These are phyloP conservation scores for Brettanomyces anomalus DNA, from an alignment of 805 yeast genomes.

Conservation along the genomic window DNA sequence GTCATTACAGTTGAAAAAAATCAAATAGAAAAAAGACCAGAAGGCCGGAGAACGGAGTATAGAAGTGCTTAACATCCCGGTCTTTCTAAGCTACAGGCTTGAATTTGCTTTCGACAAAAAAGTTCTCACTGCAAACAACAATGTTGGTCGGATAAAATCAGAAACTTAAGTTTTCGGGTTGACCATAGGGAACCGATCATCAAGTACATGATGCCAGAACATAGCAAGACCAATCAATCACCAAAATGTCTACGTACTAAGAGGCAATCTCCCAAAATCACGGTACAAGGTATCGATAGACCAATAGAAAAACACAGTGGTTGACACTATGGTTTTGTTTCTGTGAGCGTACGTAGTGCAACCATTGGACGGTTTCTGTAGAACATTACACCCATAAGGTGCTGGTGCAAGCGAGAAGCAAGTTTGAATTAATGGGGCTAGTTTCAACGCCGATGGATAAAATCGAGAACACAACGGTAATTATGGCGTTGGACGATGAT, in stretches of 20 bases:
- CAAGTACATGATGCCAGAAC: constrained; percentile 47
- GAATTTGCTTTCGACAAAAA: neutral
- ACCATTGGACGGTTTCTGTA: constrained; percentile 52
- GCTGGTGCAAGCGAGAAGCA: constrained; percentile 49
- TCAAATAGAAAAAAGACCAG: constrained; percentile 34
- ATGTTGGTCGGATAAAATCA: constrained; percentile 35
- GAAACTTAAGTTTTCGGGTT: constrained; percentile 37
- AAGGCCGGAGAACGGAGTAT: constrained; percentile 35
- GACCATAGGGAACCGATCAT: constrained; percentile 37
- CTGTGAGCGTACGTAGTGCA: constrained; percentile 52
- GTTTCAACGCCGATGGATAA: constrained; percentile 35
- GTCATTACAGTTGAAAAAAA: constrained; percentile 32
- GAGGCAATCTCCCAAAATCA: constrained; percentile 45
- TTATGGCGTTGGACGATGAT: constrained; percentile 27
- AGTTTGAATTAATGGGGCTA: constrained; percentile 46
- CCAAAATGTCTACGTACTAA: constrained; percentile 41
- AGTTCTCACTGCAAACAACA: constrained; percentile 31
- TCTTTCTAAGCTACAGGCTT: constrained; percentile 28
- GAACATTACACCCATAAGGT: constrained; percentile 51
- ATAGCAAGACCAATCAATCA: constrained; percentile 44
- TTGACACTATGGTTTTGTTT: constrained; percentile 30
- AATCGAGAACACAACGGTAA: constrained; percentile 33
- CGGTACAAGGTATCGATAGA: constrained; percentile 41
- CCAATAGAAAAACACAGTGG: constrained; percentile 42
- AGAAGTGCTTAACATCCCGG: constrained; percentile 38